Base-by-base conservation (phyloP, 1,139 yeast species). In the Kodamaea ohmeri region DNA sequence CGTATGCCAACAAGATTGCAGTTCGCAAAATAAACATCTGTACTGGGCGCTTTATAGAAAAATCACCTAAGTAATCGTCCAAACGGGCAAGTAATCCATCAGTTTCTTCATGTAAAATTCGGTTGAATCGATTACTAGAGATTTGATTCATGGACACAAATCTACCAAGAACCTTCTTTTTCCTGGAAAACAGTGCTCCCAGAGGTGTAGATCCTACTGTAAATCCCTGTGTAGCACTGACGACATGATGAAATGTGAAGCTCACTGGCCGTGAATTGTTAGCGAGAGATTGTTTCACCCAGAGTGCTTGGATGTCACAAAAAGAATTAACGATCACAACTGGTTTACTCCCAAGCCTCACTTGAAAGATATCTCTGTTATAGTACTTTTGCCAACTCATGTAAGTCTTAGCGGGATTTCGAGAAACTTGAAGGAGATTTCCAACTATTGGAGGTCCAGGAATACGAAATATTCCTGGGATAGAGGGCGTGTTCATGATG, bases 171-270 rank as follows among this genome's bases (percentile, higher is more conserved):
- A 72, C 70, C 50, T 78, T 80, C 49, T 81, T 73, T 53, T 77
- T 73, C 17, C 61, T 62, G 43, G 66, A 65, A 51, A 71, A 83
- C 2, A 80, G 67, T 1, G 61, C 64, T 2, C 84, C 76, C 51
- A 71, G 77, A 1, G 94, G 94, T 0, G 92, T 83, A 0, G 94
- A 81, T 0, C 95, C 95, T 20, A 85, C 71, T 0, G 95, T 85
- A 45, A 73, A 78, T 1, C 80, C 81, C 40, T 78, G 83, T 0
- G 81, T 71, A 4, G 73, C 60, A 0, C 89, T 80, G 1, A 84
- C 75, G 6, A 84, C 65, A 21, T 70, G 64, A 57, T 85, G 94
- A 59, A 85, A 85, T 0, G 89, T 81, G 55, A 78, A 76, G 39
- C 74, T 66, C 18, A 70, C 57, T 0, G 95, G 94, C 32, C 95